Evolutionary conservation across 139 green algal genomes (phyloP).

Genomic region (Yamagishiella unicocca): DNA sequence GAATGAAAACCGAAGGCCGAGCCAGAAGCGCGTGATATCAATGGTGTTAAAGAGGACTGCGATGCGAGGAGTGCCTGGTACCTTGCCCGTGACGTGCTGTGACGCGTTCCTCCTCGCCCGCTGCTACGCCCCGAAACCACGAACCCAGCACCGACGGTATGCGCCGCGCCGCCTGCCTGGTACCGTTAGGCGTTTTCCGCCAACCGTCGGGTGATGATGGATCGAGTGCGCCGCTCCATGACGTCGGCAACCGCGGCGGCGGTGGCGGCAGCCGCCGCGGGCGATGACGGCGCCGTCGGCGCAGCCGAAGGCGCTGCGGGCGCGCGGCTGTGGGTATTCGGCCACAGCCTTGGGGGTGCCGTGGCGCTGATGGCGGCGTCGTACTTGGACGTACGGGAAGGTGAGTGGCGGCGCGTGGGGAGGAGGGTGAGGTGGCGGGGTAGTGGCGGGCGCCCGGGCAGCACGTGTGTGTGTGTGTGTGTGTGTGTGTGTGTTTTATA

Average conservation of each 20-base stretch:
- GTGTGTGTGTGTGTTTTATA: no score
- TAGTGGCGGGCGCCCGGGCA: neutral
- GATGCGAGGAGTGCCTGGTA: no score
- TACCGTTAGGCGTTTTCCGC: neutral
- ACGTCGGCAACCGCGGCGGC: no score
- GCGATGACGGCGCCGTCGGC: neutral
- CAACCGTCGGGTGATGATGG: constrained; percentile 8
- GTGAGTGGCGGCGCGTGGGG: neutral
- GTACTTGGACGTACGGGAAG: neutral
- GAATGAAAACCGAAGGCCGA: no score
- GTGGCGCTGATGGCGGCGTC: constrained; percentile 28
- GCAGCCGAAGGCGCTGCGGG: neutral
- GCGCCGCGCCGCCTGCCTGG: no score
- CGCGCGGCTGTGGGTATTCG: constrained; percentile 31
- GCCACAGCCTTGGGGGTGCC: constrained; percentile 35
- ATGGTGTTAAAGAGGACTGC: no score
- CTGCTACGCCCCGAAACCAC: no score
- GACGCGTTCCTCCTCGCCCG: no score
- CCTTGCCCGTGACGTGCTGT: no score
- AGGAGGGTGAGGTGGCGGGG: neutral
- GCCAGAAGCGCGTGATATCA: no score
- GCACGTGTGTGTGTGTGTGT: neutral
- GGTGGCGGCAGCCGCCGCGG: neutral
- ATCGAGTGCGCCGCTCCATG: neutral
- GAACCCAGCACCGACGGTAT: no score